phyloP scores from a whole-genome alignment of 2,329 filamentous ascomycete species.

The Lachnellula hyalina region DNA sequence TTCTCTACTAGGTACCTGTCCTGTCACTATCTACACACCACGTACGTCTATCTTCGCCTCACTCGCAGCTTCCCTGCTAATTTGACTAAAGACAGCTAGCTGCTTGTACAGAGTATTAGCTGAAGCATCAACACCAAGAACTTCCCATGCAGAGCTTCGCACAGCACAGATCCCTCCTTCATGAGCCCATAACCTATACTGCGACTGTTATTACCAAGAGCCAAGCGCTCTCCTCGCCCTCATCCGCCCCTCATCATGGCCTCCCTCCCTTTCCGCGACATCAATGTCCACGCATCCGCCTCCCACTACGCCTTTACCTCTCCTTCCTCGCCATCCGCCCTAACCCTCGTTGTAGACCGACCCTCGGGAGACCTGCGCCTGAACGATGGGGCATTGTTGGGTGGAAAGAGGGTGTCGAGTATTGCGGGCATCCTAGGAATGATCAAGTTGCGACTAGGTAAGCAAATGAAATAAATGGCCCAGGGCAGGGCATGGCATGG shows the following conservation, averaged over 20 bases:
- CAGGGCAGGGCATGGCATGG: no score
- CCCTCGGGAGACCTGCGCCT: conserved; percentile 87
- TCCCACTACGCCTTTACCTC: conserved; percentile 96
- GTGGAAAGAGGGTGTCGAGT: conserved; percentile 82
- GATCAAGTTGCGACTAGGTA: conserved; percentile 88
- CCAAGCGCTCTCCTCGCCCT: neutral
- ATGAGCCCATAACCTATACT: neutral
- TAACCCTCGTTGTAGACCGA: conserved; percentile 81
- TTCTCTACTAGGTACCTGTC: no score
- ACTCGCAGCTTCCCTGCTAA: neutral
- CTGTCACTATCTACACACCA: no score
- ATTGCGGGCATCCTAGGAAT: conserved; percentile 93
- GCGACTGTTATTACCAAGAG: neutral
- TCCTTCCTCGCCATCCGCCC: conserved; percentile 84
- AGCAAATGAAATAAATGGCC: conserved; percentile 20
- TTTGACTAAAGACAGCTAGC: neutral
- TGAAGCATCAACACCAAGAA: neutral
- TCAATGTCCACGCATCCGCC: conserved; percentile 89
- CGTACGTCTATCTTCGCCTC: neutral
- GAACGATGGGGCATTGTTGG: conserved; percentile 69
- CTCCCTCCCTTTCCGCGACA: conserved; percentile 79
- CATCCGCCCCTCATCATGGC: conserved; percentile 37
- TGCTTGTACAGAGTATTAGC: neutral
- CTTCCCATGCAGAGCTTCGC: neutral
- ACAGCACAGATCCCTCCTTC: neutral